Base-by-base conservation (phyloP, 805 yeast genomes). In the Kuraishia cidri region DNA sequence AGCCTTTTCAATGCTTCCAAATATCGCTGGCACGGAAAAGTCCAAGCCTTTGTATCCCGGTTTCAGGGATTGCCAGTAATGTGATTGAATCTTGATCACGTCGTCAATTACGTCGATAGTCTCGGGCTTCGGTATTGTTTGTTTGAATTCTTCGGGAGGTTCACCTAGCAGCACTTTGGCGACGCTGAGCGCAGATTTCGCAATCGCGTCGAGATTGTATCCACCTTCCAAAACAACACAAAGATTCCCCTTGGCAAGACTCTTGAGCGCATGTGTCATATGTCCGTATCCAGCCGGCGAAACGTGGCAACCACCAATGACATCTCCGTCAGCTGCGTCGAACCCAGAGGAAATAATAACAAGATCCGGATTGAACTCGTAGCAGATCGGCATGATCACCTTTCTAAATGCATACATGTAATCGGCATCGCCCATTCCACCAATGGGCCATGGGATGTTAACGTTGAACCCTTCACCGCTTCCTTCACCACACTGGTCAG, bases 281-380 rank as follows among this genome's bases (percentile, higher is more conserved):
- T 87, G 88, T 6, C 95, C 97, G 53, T 92, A 92, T 10, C 96
- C 95, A 24, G 87, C 81, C 2, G 98, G 98, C 0, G 95, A 71
- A 2, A 92, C 94, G 52, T 85, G 94, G 54, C 97, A 92, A 30
- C 90, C 95, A 8, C 98, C 99, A 41, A 92, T 84, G 37, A 86
- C 79, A 56, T 92, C 99, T 38, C 97, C 97, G 47, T 85, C 95
- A 1, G 99, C 99, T 14, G 98, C 98, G 60, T 92, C 99, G 47
- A 92, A 92, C 0, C 99, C 99, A 1, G 97, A 79, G 13, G 95
- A 84, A 21, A 92, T 78, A 23, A 92, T 85, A 4, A 88, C 90
- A 41, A 92, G 66, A 58, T 92, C 98, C 0, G 99, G 97, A 48
- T 79, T 78, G 47, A 80, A 92, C 53, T 92, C 98, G 36, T 76